phyloP scores from a whole-genome alignment of 176 grass and related monocot genomes.

The Oryza brachyantha region DNA sequence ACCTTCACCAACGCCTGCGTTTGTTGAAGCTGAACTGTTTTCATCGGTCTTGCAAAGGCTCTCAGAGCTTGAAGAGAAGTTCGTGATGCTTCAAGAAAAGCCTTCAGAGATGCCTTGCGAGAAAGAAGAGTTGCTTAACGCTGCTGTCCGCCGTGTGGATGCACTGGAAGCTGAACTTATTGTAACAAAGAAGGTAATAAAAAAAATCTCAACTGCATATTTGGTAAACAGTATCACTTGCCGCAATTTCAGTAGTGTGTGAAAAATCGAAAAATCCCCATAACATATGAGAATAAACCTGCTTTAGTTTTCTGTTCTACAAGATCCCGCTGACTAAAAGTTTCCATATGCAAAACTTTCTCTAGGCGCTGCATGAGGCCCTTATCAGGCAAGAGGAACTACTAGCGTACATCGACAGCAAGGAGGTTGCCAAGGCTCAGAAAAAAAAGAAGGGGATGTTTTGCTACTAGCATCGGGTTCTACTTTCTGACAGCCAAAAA shows the following conservation, averaged over 20 bases:
- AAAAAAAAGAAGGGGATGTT: constrained; percentile 50
- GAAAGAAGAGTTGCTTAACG: constrained; percentile 95
- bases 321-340: neutral
- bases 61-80: constrained; percentile 81
- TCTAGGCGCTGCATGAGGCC: constrained; percentile 84
- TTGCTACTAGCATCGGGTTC: constrained; percentile 55
- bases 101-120: constrained; percentile 92
- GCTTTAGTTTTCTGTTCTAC: neutral
- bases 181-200: constrained; percentile 99
- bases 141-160: constrained; percentile 86
- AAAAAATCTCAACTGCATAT: neutral
- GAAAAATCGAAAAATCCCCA: neutral
- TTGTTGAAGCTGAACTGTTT: constrained; percentile 55
- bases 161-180: constrained; percentile 98
- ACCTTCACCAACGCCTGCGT: constrained; percentile 68
- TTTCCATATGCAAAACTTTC: constrained; percentile 7
- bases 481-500: constrained; percentile 8
- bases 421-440: constrained; percentile 74
- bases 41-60: constrained; percentile 70
- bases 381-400: constrained; percentile 96
- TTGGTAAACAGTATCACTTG: neutral
- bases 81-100: constrained; percentile 76
- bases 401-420: constrained; percentile 78
- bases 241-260: no score
- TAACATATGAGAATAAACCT: neutral